A percentile compares a stretch with the other conserved stretches of the same genome.
Evolutionary conservation across 2,329 filamentous ascomycete species (phyloP).

Genomic region (Rutstroemia sp.): DNA sequence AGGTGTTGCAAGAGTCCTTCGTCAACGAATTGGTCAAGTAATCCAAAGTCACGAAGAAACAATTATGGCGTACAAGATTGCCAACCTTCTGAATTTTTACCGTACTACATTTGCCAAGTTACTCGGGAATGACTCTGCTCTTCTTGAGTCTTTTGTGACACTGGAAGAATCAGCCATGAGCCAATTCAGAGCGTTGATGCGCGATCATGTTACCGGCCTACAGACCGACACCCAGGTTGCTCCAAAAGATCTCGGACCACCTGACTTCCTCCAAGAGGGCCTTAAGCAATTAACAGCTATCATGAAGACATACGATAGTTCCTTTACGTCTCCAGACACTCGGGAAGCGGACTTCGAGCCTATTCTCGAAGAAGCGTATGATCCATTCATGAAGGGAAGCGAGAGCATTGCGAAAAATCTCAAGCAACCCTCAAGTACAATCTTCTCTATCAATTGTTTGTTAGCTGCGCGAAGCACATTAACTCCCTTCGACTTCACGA

Average conservation of each 20-base stretch:
- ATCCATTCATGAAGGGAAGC: constrained; percentile 77
- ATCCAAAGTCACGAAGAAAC: constrained; percentile 89
- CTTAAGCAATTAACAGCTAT: constrained; percentile 71
- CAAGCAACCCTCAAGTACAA: constrained; percentile 49
- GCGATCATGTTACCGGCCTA: constrained; percentile 69
- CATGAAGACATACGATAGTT: constrained; percentile 82
- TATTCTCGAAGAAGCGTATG: constrained; percentile 70
- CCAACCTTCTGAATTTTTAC: constrained; percentile 87
- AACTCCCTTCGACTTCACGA: constrained; percentile 56
- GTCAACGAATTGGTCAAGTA: constrained; percentile 83
- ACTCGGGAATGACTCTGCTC: constrained; percentile 58
- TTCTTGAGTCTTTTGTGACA: constrained; percentile 60
- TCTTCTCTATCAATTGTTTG: constrained; percentile 70
- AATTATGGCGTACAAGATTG: constrained; percentile 80
- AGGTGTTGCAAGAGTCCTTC: constrained; percentile 75
- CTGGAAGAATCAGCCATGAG: constrained; percentile 71
- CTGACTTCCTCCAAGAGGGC: constrained; percentile 73
- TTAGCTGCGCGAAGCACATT: constrained; percentile 50
- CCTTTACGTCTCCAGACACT: constrained; percentile 52
- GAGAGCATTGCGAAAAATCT: constrained; percentile 59
- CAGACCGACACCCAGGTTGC: constrained; percentile 65
- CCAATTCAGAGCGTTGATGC: constrained; percentile 75
- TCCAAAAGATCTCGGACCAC: constrained; percentile 67
- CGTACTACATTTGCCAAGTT: constrained; percentile 75
- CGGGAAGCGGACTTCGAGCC: constrained; percentile 64